phyloP scores from a whole-genome alignment of 2,329 filamentous ascomycete genomes.

The Ceratocystis lukuohia region DNA sequence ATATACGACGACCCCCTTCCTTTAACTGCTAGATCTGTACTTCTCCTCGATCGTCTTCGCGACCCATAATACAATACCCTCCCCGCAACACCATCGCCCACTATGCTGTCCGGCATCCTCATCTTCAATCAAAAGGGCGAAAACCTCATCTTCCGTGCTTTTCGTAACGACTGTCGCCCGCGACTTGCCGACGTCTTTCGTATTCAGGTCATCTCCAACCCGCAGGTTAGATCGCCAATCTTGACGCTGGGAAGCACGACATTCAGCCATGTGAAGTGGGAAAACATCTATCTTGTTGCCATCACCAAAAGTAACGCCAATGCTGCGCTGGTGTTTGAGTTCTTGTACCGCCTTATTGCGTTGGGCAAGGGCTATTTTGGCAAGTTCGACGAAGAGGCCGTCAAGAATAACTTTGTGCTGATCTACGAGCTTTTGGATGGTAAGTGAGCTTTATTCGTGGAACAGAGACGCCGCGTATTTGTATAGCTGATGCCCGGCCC shows the following conservation, averaged over 20 bases:
- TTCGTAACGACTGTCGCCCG: slow-evolving; percentile 95
- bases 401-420: slow-evolving; percentile 99
- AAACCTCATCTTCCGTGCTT: slow-evolving; percentile 97
- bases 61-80: background rate
- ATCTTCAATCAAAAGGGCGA: slow-evolving; percentile 99
- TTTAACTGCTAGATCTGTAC: background rate
- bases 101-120: slow-evolving; percentile 90
- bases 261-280: slow-evolving; percentile 98
- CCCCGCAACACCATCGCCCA: background rate
- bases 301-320: slow-evolving; percentile 99
- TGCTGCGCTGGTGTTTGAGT: slow-evolving; percentile 94
- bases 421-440: slow-evolving; percentile 95
- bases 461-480: background rate
- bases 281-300: slow-evolving; percentile 96
- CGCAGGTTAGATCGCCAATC: slow-evolving; percentile 93
- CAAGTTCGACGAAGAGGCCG: slow-evolving; percentile 97
- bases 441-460: slow-evolving; percentile 28
- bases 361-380: slow-evolving; percentile 94
- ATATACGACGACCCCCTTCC: background rate
- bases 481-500: slow-evolving; percentile 3
- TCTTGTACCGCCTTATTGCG: slow-evolving; percentile 80
- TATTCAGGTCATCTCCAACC: slow-evolving; percentile 98
- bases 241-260: slow-evolving; percentile 94
- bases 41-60: background rate
- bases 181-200: slow-evolving; percentile 97